Base-by-base conservation (phyloP, 139 green algal genomes). In the Chlamydomonas sp. region DNA sequence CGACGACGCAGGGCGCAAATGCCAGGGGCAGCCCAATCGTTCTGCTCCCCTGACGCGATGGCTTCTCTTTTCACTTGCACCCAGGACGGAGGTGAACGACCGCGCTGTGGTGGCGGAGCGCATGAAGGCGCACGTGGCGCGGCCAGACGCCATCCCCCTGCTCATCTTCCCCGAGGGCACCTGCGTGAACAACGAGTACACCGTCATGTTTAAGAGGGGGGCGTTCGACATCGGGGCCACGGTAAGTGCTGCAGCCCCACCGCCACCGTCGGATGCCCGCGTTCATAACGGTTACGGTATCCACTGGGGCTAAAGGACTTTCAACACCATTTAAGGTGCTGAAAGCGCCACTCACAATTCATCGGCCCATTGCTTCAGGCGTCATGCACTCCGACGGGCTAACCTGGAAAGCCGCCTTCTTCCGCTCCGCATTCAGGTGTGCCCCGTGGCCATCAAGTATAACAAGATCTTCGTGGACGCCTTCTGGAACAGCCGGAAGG, bases 161-260 rank as follows among this genome's bases (percentile, higher is more conserved):
- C 95, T 99, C 59, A 98, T 99, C 86, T 99, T 99, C 90, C 98
- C 98, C 2, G 98, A 99, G 90, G 98, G 98, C 83, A 99, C 98
- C 49, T 99, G 98, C 91, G 98, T 99, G n/a, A 99, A 99, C 95
- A 99, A 99, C 89, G 96, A 99, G 91, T 99, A 99, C 93, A 97
- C 91, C 79, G 97, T 99, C 88, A 99, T 99, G 97, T 99, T 99
- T 93, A 99, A 99, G 92, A 89, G 96, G 10, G 98, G 98, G 0
- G 97, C 97, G 0, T 99, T 99, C 91, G 98, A 99, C 88, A 89
- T 99, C 83, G 97, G 92, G 63, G 92, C 91, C 20, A 94, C 92
- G 10, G 94, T 97, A 74, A 5, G 83, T 12, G 63, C 66, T 18
- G 66, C 31, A 49, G 31, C 31, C 31, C 31, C 31, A 49, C 31